phyloP scores from a whole-genome alignment of 2,329 filamentous ascomycete genomes.

The Alternaria tenuissima region DNA sequence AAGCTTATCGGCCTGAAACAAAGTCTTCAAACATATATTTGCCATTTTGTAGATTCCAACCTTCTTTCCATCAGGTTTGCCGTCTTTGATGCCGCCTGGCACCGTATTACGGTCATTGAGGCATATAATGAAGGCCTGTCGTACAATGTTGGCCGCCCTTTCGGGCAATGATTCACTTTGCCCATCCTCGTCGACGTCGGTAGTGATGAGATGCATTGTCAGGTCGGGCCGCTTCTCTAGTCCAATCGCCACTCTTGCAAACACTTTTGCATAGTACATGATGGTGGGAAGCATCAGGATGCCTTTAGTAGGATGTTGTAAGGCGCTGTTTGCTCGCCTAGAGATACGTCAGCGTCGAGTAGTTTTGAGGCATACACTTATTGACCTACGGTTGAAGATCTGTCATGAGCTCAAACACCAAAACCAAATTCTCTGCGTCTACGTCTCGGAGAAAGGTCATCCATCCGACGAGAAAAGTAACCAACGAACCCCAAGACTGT shows the following conservation, averaged over 20 bases:
- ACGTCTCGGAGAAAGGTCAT: constrained; percentile 83
- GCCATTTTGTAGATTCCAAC: constrained; percentile 90
- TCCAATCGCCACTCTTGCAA: constrained; percentile 83
- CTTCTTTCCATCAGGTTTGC: constrained; percentile 82
- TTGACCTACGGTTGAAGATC: constrained; percentile 74
- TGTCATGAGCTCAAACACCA: constrained; percentile 77
- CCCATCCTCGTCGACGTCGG: constrained; percentile 66
- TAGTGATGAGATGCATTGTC: constrained; percentile 67
- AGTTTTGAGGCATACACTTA: not conserved
- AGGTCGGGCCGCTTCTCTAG: constrained; percentile 83
- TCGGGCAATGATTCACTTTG: constrained; percentile 83
- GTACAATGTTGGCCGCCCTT: constrained; percentile 85
- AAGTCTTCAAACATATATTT: constrained; percentile 85
- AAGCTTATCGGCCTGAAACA: constrained; percentile 87
- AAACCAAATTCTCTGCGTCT: constrained; percentile 75
- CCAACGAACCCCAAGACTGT: constrained; percentile 78
- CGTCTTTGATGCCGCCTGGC: constrained; percentile 62
- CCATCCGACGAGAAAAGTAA: constrained; percentile 82
- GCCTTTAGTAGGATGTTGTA: constrained; percentile 81
- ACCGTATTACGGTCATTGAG: constrained; percentile 79
- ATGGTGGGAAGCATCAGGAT: constrained; percentile 83
- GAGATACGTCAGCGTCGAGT: constrained; percentile 10
- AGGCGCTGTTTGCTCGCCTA: constrained; percentile 80
- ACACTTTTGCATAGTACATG: constrained; percentile 79
- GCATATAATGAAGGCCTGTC: constrained; percentile 90